Evolutionary conservation across 345 rosid species (phyloP), one percentile per base, ranked within the genome.

Genomic region (Syzygium oleosum): DNA sequence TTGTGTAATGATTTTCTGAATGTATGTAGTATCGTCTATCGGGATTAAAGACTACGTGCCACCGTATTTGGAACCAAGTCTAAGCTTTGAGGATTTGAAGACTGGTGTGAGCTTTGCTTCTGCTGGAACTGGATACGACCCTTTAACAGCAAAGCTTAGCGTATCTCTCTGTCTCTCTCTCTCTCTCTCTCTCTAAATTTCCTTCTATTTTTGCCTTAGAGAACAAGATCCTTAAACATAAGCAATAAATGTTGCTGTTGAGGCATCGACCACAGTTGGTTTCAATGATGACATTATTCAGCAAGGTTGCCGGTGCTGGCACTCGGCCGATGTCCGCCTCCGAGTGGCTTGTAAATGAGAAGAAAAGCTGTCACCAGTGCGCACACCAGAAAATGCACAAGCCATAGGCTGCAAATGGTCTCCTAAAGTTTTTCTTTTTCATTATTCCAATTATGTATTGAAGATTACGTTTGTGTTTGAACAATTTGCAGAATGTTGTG

Each of bases 81-180:
- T 97, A 55, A 89, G 91, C 90, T 88, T 95, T 17, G 87, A 91
- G n/a, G 99, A 97, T 85, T 90, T 97, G 52, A 90, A 90, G 91
- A 93, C 91, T 15, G 99, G 99, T 87, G 98, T 97, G 79, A 94
- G 97, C 88, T 96, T 97, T 87, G 99, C 99, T 52, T 97, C 99
- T 2, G 98, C 99, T 59, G 99, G 95, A 41, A 90, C 95, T 54
- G 99, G 99, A 84, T 96, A 87, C 73, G 98, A 97, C 85, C 97
- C 98, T 27, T 92, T 97, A 31, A 97, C 99, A 34, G 93, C 99
- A 13, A 41, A 65, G 85, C 55, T 94, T 54, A 78, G 89, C 61
- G 99, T 97, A 46, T 13, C 27, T 85, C 85, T 87, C 84, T 88
- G 90, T 85, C 84, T 15, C 43, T 58, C 46, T 31, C 77, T 77